Percentiles rank a stretch among this genome's conserved stretches.
These are phyloP conservation scores for Syzygium oleosum DNA, from an alignment of 345 rosid species.

Conservation along the genomic window DNA sequence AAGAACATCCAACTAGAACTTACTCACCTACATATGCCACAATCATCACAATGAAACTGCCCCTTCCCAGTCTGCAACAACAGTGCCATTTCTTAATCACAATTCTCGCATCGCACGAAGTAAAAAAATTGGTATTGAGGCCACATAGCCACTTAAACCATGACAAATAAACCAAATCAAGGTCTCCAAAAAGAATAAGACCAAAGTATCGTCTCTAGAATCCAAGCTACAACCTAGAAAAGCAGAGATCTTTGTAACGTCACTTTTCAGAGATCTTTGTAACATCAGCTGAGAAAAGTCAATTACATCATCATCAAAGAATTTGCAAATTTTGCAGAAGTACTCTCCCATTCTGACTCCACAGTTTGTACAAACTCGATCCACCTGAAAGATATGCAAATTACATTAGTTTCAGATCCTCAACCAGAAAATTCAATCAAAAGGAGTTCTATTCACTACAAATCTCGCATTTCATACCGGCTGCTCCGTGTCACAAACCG, in stretches of 20 bases:
- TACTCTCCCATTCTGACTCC: slow-evolving; percentile 99
- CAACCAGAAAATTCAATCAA: not conserved
- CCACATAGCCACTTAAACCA: not conserved
- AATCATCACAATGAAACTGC: slow-evolving; percentile 91
- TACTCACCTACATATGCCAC: slow-evolving; percentile 93
- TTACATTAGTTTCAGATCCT: not conserved
- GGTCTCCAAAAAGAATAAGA: not conserved
- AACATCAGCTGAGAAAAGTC: not conserved
- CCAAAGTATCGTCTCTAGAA: not conserved
- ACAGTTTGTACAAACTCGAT: slow-evolving; percentile 79
- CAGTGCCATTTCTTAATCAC: not conserved
- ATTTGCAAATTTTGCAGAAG: slow-evolving; percentile 83
- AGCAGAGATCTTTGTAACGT: not conserved
- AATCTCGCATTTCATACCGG: slow-evolving; percentile 44
- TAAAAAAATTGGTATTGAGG: not conserved
- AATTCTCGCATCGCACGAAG: not conserved
- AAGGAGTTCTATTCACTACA: not conserved
- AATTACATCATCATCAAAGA: slow-evolving; percentile 87
- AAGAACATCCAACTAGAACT: not conserved
- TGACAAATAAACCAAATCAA: not conserved
- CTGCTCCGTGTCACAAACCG: slow-evolving; percentile 95
- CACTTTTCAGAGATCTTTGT: not conserved
- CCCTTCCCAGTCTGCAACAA: slow-evolving; percentile 51
- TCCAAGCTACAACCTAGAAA: not conserved
- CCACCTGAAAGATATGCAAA: slow-evolving; percentile 31